Conservation (phyloP, 2,329 filamentous ascomycete species). For the Aspergillus udagawae region DNA sequence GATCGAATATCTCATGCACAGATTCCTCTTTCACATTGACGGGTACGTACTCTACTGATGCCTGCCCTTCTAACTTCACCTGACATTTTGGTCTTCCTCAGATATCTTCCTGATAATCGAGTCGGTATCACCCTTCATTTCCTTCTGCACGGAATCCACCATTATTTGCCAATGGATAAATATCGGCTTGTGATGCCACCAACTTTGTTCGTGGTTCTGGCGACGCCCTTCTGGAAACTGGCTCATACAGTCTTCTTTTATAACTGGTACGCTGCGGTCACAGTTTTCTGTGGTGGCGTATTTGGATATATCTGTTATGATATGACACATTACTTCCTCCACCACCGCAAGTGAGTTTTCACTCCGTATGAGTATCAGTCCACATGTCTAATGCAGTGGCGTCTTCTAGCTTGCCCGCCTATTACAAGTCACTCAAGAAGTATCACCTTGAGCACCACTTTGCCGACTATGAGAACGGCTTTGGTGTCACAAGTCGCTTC, state of each 20-base stretch:
- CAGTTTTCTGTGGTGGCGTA: slow-evolving; percentile 82
- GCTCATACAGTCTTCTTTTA: slow-evolving; percentile 78
- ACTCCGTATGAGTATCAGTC: not conserved
- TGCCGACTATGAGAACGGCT: slow-evolving; percentile 95
- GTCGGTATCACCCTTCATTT: slow-evolving; percentile 86
- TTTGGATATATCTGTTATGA: slow-evolving; percentile 97
- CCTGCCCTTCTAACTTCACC: not conserved
- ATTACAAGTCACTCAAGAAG: slow-evolving; percentile 92
- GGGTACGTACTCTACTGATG: slow-evolving; percentile 55
- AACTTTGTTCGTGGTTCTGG: slow-evolving; percentile 76
- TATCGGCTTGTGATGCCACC: slow-evolving; percentile 97
- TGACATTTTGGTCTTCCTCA: slow-evolving; percentile 36
- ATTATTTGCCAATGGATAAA: slow-evolving; percentile 99
- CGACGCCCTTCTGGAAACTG: slow-evolving; percentile 86
- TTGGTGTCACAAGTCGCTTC: slow-evolving; percentile 92
- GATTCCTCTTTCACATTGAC: slow-evolving; percentile 92
- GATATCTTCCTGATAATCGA: slow-evolving; percentile 85
- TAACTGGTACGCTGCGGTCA: slow-evolving; percentile 76
- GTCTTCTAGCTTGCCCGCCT: slow-evolving; percentile 64
- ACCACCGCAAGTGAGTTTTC: slow-evolving; percentile 74
- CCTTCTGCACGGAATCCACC: slow-evolving; percentile 91
- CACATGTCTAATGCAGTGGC: slow-evolving; percentile 7
- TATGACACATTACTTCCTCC: slow-evolving; percentile 96
- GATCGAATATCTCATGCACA: slow-evolving; percentile 82
- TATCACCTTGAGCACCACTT: slow-evolving; percentile 97